Evolutionary conservation across 352 stramenopile species (phyloP), one percentile per base, ranked within the genome.

Genomic region (Plasmopara viticola): DNA sequence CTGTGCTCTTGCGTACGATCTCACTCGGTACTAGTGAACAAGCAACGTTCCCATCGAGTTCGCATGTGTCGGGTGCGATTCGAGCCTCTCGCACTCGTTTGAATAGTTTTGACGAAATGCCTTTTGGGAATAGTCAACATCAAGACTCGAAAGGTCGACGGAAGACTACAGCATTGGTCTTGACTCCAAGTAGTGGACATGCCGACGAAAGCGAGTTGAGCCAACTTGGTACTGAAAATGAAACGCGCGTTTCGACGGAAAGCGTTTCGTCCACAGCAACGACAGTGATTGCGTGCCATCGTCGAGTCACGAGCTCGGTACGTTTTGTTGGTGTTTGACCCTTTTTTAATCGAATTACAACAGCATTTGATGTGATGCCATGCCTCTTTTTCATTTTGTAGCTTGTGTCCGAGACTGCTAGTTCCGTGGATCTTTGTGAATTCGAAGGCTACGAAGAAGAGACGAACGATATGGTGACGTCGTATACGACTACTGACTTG

Each of bases 201-300:
- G 56, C 48, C 15, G 48, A 29, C 10, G 31, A 66, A 15, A 48
- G 47, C 15, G 30, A 20, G 17, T 51, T 34, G 25, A 52, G 39
- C 14, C 56, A 18, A 45, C 18, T 40, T 31, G 41, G 48, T 18
- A 56, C 67, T 46, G 34, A 72, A 51, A 51, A 65, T n/a, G 54
- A 75, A 39, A 64, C 70, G 9, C 65, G 62, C 14, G 64, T 51
- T 4, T 77, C 65, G 12, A 70, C 64, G 5, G 63, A 72, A 44
- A 90, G 80, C 47, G 65, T 90, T n/a, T 49, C 62, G 29, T 88
- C 77, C 47, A 85, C 74, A 30, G 78, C 68, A 7, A 78, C 67
- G 6, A 91, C 80, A 0, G 54, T 80, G 7, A 52, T 72, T 5
- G 54, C 76, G 13, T 78, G 72, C 10, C 66, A 85, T 48, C 80